These are phyloP conservation scores for Endothia cerciana DNA, from an alignment of 2,329 filamentous ascomycete species.

Conservation along the genomic window DNA sequence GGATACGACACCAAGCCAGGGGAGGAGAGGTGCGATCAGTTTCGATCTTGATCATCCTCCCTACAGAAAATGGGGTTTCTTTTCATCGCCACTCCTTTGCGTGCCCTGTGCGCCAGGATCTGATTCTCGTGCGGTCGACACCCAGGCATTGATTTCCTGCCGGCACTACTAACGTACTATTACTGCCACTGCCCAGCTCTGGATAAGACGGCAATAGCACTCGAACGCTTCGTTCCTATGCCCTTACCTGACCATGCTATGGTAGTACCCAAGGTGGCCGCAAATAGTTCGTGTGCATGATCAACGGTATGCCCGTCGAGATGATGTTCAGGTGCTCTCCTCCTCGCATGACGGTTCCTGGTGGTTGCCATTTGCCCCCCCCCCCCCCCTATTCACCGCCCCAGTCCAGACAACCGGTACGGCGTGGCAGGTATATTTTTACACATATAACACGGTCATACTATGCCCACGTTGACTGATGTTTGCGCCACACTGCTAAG, in stretches of 20 bases:
- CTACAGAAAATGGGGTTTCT: neutral
- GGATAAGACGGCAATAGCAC: no score
- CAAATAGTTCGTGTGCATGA: conserved; percentile 1
- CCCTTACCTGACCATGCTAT: no score
- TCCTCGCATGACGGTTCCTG: neutral
- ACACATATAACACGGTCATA: neutral
- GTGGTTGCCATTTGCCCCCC: conserved; percentile 1
- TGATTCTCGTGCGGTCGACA: neutral
- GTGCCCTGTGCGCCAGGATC: neutral
- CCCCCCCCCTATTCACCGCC: conserved; percentile 12
- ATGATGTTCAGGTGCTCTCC: neutral
- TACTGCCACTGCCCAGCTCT: no score
- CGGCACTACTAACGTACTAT: neutral
- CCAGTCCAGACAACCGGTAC: neutral
- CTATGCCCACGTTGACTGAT: conserved; percentile 1
- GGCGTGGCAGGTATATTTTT: neutral
- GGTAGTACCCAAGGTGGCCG: no score
- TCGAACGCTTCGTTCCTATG: neutral
- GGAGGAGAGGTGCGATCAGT: neutral
- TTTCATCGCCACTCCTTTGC: neutral
- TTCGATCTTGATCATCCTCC: neutral
- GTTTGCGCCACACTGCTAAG: conserved; percentile 8
- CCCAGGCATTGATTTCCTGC: neutral
- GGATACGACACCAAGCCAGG: neutral
- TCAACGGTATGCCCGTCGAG: neutral